Conservation (phyloP, 2,329 filamentous ascomycete species). For the Epichloe festucae region DNA sequence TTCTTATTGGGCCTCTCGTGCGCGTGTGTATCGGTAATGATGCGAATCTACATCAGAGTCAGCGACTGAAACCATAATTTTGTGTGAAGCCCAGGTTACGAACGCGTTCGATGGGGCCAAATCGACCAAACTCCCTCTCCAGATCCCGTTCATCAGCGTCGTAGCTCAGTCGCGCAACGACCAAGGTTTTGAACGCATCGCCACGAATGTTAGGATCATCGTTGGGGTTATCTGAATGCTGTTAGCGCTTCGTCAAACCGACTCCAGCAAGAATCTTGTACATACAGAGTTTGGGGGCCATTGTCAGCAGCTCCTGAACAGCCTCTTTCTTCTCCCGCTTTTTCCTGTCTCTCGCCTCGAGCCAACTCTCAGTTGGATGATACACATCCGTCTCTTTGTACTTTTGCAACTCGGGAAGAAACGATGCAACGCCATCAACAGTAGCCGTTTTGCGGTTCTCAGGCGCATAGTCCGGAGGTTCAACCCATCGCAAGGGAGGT, state of each 20-base stretch:
- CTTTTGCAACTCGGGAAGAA: slow-evolving; percentile 57
- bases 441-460: slow-evolving; percentile 66
- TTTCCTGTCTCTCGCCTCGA: slow-evolving; percentile 73
- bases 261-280: slow-evolving; percentile 2
- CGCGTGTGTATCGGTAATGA: slow-evolving; percentile 65
- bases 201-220: slow-evolving; percentile 83
- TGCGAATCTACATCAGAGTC: slow-evolving; percentile 54
- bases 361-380: slow-evolving; percentile 80
- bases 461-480: slow-evolving; percentile 68
- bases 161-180: slow-evolving; percentile 82
- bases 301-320: slow-evolving; percentile 48
- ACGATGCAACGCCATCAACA: slow-evolving; percentile 63
- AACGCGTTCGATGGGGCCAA: slow-evolving; percentile 87
- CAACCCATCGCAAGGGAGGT: slow-evolving; percentile 80
- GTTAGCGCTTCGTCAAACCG: neutral
- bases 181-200: slow-evolving; percentile 89
- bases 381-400: slow-evolving; percentile 71
- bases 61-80: neutral
- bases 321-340: slow-evolving; percentile 66
- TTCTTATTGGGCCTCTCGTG: slow-evolving; percentile 60
- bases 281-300: slow-evolving; percentile 53
- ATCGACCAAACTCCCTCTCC: slow-evolving; percentile 85
- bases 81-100: slow-evolving; percentile 14
- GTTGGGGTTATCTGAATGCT: slow-evolving; percentile 55
- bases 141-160: slow-evolving; percentile 80